phyloP scores from a whole-genome alignment of 225 moss, liverwort and hornwort genomes.

The Neckera pumila region DNA sequence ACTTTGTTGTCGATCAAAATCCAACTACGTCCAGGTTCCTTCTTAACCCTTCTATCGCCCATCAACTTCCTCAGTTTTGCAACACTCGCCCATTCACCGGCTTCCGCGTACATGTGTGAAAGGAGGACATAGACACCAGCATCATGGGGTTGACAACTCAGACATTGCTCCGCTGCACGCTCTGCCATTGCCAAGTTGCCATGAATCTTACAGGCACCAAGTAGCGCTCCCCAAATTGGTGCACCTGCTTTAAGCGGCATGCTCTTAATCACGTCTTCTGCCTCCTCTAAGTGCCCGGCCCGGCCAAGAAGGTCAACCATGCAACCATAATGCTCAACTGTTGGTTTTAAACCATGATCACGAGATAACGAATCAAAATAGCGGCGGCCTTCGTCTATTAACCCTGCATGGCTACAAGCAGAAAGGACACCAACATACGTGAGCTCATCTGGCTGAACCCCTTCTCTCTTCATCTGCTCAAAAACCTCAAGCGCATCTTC shows the following conservation, averaged over 20 bases:
- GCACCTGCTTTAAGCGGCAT: conserved; percentile 19
- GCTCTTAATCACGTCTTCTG: conserved; percentile 8
- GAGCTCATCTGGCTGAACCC: conserved; percentile 10
- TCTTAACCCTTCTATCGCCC: conserved; percentile 1
- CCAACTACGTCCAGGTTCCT: conserved; percentile 20
- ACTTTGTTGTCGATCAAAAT: conserved; percentile 8
- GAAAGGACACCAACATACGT: conserved; percentile 19
- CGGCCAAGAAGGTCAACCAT: conserved; percentile 23
- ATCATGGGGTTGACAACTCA: conserved; percentile 8
- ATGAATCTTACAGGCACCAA: conserved; percentile 15
- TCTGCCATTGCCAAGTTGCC: conserved; percentile 12
- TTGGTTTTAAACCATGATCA: conserved; percentile 8
- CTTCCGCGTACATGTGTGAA: conserved; percentile 15
- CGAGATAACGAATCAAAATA: conserved; percentile 5
- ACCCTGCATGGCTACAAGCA: conserved; percentile 21
- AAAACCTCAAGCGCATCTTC: conserved; percentile 6
- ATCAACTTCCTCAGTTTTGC: conserved; percentile 16
- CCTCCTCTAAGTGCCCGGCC: conserved; percentile 7
- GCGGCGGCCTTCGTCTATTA: conserved; percentile 11
- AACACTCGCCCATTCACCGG: conserved; percentile 10
- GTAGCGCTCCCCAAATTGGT: conserved; percentile 23
- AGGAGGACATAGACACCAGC: conserved; percentile 22
- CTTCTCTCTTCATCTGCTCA: conserved; percentile 15
- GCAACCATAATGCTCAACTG: conserved; percentile 22
- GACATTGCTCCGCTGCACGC: conserved; percentile 11